Evolutionary conservation across 306 rosid species (phyloP).

Genomic region (Citrullus colocynthis): DNA sequence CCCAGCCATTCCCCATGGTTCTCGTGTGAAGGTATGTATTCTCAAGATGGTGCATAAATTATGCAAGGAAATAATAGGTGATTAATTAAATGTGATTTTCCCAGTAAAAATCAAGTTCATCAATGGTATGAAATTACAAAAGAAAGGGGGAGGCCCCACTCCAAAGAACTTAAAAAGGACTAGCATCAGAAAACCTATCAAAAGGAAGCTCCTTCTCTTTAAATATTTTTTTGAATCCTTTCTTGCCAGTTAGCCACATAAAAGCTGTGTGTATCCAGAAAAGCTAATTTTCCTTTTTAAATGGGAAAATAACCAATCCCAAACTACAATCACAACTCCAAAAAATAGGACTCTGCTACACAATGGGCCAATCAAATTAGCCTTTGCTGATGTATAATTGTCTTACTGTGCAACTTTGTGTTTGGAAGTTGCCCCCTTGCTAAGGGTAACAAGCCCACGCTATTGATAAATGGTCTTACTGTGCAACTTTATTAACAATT

Average conservation of each 20-base stretch:
- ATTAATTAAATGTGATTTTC: neutral
- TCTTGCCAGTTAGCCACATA: neutral
- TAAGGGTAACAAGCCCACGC: no score
- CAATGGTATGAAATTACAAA: neutral
- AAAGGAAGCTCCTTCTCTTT: neutral
- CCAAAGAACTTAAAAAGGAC: neutral
- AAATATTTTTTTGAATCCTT: neutral
- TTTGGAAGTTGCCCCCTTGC: no score
- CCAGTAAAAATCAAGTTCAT: neutral
- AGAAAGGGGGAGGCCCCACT: neutral
- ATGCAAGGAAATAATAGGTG: neutral
- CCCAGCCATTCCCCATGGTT: conserved; percentile 86
- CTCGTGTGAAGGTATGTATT: conserved; percentile 75
- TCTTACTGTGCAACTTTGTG: neutral
- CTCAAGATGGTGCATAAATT: neutral
- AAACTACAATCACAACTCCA: no score
- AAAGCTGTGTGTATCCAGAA: neutral
- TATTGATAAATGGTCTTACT: neutral
- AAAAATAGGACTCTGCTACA: no score
- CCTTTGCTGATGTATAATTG: neutral
- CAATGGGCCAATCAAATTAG: neutral
- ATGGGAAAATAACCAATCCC: neutral
- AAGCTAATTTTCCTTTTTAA: neutral
- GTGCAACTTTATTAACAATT: neutral
- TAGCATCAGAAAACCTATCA: neutral